These are phyloP conservation scores for Paramecium tetraurelia DNA, from an alignment of 73 alveolate species.

Conservation along the genomic window DNA sequence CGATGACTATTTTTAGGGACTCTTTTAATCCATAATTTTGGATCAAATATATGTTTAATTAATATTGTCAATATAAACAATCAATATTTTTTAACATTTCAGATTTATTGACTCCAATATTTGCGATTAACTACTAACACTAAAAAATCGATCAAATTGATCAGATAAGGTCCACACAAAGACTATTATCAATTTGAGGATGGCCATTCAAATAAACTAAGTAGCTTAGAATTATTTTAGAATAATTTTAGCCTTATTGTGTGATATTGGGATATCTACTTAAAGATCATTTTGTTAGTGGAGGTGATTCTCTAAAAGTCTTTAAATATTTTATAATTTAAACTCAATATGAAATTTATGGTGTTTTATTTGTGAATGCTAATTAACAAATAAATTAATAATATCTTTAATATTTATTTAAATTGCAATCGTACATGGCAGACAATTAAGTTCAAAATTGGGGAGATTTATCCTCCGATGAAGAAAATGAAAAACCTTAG, in stretches of 20 bases:
- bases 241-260: not conserved
- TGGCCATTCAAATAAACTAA: too few species aligned
- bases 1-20: not conserved
- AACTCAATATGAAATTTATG: not conserved
- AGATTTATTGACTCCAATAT: not conserved
- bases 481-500: not conserved
- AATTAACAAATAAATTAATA: not conserved
- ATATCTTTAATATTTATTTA: not conserved
- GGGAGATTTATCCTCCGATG: constrained; percentile 15
- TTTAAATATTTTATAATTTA: too few species aligned
- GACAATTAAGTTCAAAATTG: not conserved
- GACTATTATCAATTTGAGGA: not conserved
- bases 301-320: not conserved
- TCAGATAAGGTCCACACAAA: too few species aligned
- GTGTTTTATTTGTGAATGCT: not conserved
- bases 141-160: not conserved
- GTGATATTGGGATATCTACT: not conserved
- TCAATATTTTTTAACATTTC: not conserved
- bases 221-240: too few species aligned
- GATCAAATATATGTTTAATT: not conserved
- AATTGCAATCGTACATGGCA: not conserved
- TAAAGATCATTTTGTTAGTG: not conserved
- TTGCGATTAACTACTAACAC: not conserved
- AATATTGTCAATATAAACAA: not conserved
- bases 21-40: not conserved